phyloP scores from a whole-genome alignment of 2,329 filamentous ascomycete species.

The Blastomyces percursus region DNA sequence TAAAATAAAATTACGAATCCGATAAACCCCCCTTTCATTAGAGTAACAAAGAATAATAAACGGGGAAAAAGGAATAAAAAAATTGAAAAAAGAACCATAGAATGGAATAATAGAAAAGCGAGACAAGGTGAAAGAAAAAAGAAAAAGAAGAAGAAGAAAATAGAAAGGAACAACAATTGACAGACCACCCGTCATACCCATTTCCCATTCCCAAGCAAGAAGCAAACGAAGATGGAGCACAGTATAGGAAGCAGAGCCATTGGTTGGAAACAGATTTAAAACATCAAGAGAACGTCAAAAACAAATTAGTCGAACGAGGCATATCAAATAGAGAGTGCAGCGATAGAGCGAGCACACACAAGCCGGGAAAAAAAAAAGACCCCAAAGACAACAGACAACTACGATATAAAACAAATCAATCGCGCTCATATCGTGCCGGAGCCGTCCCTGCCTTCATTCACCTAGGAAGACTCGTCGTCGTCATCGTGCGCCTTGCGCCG shows the following conservation, averaged over 20 bases:
- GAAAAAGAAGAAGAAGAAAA: not conserved
- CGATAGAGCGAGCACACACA: not conserved
- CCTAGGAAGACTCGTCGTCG: slow-evolving; percentile 15
- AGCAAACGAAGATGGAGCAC: not conserved
- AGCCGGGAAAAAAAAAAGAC: not conserved
- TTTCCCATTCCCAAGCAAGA: slow-evolving; percentile 7
- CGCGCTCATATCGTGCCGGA: not conserved
- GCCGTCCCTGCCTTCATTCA: not conserved
- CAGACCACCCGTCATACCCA: slow-evolving; percentile 9
- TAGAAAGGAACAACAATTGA: not conserved
- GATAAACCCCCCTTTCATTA: not conserved
- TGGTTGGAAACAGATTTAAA: not conserved
- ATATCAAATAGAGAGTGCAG: too few species aligned
- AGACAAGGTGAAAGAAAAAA: not conserved
- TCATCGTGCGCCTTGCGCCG: slow-evolving; percentile 12
- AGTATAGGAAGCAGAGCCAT: not conserved
- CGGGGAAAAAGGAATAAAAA: too few species aligned
- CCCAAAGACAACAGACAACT: slow-evolving; percentile 2
- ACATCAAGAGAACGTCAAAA: not conserved
- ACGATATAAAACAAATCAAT: not conserved
- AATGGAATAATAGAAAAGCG: not conserved
- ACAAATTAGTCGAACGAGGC: too few species aligned
- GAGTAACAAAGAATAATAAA: too few species aligned
- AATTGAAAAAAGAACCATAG: too few species aligned
- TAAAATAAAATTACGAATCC: not conserved